Base-by-base conservation (phyloP, 176 grass and related monocot genomes). In the Ananas comosus region DNA sequence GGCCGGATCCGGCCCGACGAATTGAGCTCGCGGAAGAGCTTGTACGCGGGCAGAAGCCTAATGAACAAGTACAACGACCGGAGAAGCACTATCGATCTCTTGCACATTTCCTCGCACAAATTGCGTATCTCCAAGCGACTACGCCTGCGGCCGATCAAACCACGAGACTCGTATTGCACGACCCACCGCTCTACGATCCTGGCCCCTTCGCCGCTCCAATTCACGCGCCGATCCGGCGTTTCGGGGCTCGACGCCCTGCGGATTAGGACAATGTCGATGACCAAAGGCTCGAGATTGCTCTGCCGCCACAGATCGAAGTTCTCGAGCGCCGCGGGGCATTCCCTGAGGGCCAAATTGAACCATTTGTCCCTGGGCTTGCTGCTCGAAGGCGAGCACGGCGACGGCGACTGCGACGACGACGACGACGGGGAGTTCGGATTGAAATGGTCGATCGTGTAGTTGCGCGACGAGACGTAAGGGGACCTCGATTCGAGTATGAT, bases 401-500 rank as follows among this genome's bases (percentile, higher is more conserved):
- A 87, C 2, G 81, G 77, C 3, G 92, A 87, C 2, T 79, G 77
- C 3, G 87, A 90, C 8, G 85, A 74, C 2, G 81, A 79, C 3
- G 87, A 90, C 8, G 85, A 76, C 19, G 82, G 63, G 0, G 82
- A 72, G 50, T 71, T 79, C 12, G 71, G 66, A 2, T 18, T 42
- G 18, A 74, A 65, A 13, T 64, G 76, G 70, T 79, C 66, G 3
- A 66, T 51, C 1, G 27, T 80, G 64, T 87, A 87, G 69, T 87
- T 96, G 68, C 88, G 92, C 0, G 88, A 92, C 6, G 88, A 96
- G 2, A 85, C 88, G 1, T 87, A 96, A 1, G 92, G 92, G 24
- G 92, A 96, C 42, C 92, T 83, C 0, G 86, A 96, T 85, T 96
- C 83, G 42, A 96, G 83, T 73, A 96, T 89, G 70, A 96, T 92